Base-by-base conservation (phyloP, 129 eudicot genomes). In the Rutidosis leptorrhynchoides region DNA sequence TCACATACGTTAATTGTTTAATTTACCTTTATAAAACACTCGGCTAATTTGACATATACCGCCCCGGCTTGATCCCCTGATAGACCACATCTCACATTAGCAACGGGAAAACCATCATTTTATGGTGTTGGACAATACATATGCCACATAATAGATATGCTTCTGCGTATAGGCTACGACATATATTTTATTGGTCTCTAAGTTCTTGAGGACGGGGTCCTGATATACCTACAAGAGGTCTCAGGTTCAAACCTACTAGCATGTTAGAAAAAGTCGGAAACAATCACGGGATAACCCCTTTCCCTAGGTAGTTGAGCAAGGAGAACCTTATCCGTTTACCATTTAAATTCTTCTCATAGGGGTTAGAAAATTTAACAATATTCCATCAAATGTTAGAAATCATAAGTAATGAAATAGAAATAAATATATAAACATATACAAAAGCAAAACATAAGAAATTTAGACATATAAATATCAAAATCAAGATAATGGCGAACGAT, bases 51-150 rank as follows among this genome's bases (percentile, higher is more conserved):
- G 35, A 87, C 84, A 66, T 87, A 87, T 40, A 67, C 85, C 2
- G 85, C 86, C 46, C 93, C 97, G 32, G 93, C 97, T 78, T 87
- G 82, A 76, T 90, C 97, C 97, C 97, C 97, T 90, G 85, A 46
- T 28, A 77, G 73, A 74, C 64, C 65, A 69, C 24, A 20, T 20
- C 24, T 49, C 52, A 26, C n/a, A 27, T 46, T 30, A 64, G 64
- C 14, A 49, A 71, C 4, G 14, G 42, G 7, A 33, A 35, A 35
- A 9, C 15, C 3, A 14, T 35, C 42, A 9, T 33, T 35, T 35
- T n/a, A n/a, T n/a, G n/a, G n/a, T n/a, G n/a, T n/a, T n/a, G n/a
- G n/a, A n/a, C n/a, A n/a, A n/a, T n/a, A n/a, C n/a, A n/a, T n/a
- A n/a, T n/a, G n/a, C n/a, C n/a, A n/a, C n/a, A n/a, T n/a, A n/a